Evolutionary conservation across 2,329 filamentous ascomycete species (phyloP).

Genomic region (Thielaviopsis musarum): DNA sequence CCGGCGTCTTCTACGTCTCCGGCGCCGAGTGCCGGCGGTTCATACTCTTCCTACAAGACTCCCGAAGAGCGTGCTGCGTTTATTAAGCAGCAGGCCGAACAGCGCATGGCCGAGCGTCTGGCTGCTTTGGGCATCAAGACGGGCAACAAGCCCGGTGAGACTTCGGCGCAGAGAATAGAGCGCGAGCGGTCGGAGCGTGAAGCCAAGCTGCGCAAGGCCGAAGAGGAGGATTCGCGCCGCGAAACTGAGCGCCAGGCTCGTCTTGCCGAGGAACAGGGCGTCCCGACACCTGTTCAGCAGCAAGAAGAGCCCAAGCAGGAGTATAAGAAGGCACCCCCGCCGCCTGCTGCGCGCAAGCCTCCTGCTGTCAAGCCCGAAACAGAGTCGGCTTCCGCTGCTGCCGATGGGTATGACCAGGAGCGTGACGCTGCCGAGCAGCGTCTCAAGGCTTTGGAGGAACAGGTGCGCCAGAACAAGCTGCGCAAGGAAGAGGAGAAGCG

Average conservation of each 20-base stretch:
- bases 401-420: constrained; percentile 59
- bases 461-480: constrained; percentile 81
- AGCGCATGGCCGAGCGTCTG: constrained; percentile 89
- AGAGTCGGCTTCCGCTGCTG: constrained; percentile 30
- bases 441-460: constrained; percentile 78
- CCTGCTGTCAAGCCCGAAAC: constrained; percentile 40
- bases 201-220: constrained; percentile 72
- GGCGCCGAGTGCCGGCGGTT: constrained; percentile 33
- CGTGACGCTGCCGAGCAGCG: constrained; percentile 67
- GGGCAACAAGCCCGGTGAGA: constrained; percentile 63
- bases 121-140: constrained; percentile 85
- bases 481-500: constrained; percentile 95
- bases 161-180: constrained; percentile 66
- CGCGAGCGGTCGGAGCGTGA: constrained; percentile 78
- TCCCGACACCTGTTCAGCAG: constrained; percentile 38
- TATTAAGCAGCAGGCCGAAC: constrained; percentile 92
- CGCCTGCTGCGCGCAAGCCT: constrained; percentile 63
- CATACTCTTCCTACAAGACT: constrained; percentile 73
- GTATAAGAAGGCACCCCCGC: constrained; percentile 53
- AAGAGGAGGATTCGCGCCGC: constrained; percentile 81
- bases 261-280: constrained; percentile 59
- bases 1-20: constrained; percentile 23
- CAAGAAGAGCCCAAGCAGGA: constrained; percentile 25
- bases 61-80: constrained; percentile 88
- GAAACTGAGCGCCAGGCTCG: constrained; percentile 76